phyloP scores from a whole-genome alignment of 768 basidiomycete species.

The Lactifluus piperatus region DNA sequence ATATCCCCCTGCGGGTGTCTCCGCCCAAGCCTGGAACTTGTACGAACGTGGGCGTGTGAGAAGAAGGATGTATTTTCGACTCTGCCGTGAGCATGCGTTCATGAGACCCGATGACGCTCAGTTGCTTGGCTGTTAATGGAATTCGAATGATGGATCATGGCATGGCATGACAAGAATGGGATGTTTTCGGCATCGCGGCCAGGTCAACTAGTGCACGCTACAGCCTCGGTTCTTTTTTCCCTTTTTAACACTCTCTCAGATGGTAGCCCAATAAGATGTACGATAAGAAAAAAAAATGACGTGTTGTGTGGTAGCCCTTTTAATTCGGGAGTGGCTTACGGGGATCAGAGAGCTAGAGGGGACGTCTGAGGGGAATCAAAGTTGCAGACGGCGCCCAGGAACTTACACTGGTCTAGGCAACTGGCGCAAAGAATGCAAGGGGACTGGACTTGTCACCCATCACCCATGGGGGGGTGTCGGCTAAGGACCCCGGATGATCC shows the following conservation, averaged over 20 bases:
- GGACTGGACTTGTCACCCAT: too few species aligned
- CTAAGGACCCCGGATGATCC: conserved; percentile 16
- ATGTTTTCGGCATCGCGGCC: background rate
- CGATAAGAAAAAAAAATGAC: too few species aligned
- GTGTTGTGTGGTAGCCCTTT: too few species aligned
- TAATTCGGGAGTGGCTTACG: too few species aligned
- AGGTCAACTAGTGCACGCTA: background rate
- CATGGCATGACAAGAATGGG: background rate
- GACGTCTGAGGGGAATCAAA: too few species aligned
- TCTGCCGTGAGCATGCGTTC: conserved; percentile 7
- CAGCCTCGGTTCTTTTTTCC: background rate
- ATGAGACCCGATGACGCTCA: conserved; percentile 11
- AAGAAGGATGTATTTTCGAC: background rate
- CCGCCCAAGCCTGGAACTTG: conserved; percentile 15
- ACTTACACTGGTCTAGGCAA: conserved; percentile 3
- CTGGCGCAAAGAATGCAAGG: background rate
- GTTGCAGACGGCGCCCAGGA: background rate
- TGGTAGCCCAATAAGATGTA: background rate
- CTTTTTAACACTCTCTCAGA: background rate
- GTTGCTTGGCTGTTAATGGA: background rate
- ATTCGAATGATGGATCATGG: background rate
- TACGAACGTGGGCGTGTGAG: conserved; percentile 14
- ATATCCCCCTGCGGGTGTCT: conserved; percentile 9
- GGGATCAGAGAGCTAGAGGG: too few species aligned
- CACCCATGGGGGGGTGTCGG: background rate